Conservation (phyloP, 2,329 filamentous ascomycete species). For the Epichloe elymi region DNA sequence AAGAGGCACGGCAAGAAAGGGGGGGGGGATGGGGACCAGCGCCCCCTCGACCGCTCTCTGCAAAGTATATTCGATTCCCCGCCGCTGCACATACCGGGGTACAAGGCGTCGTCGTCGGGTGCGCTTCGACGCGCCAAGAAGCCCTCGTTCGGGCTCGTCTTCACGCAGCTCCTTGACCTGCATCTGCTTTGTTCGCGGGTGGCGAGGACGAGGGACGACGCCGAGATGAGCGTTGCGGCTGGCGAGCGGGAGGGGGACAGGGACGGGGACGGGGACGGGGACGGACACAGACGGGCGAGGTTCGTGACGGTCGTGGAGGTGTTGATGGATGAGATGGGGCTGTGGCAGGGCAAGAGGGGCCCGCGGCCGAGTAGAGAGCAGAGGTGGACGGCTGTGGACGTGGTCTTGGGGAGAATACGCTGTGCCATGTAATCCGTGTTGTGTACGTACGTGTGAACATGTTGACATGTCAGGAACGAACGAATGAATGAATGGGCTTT, state of each 20-base stretch:
- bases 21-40: too few species aligned
- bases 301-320: conserved; percentile 36
- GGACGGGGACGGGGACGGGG: too few species aligned
- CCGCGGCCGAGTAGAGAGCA: conserved; percentile 30
- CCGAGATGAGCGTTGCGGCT: neutral
- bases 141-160: conserved; percentile 40
- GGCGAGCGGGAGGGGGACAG: too few species aligned
- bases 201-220: conserved; percentile 19
- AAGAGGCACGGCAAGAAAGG: neutral
- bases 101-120: conserved; percentile 7
- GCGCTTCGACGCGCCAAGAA: conserved; percentile 23
- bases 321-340: conserved; percentile 35
- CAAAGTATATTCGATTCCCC: conserved; percentile 36
- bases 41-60: conserved; percentile 28
- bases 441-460: too few species aligned
- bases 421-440: neutral
- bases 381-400: conserved; percentile 37
- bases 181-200: conserved; percentile 38
- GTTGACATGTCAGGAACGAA: too few species aligned
- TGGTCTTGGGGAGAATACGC: conserved; percentile 23
- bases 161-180: conserved; percentile 39
- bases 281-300: neutral
- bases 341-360: conserved; percentile 26
- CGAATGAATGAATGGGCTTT: too few species aligned
- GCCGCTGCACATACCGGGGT: conserved; percentile 9